A percentile compares a stretch with the other conserved stretches of the same genome.
These are phyloP conservation scores for Phytophthora cryptogea DNA, from an alignment of 352 stramenopile genomes.

Conservation along the genomic window DNA sequence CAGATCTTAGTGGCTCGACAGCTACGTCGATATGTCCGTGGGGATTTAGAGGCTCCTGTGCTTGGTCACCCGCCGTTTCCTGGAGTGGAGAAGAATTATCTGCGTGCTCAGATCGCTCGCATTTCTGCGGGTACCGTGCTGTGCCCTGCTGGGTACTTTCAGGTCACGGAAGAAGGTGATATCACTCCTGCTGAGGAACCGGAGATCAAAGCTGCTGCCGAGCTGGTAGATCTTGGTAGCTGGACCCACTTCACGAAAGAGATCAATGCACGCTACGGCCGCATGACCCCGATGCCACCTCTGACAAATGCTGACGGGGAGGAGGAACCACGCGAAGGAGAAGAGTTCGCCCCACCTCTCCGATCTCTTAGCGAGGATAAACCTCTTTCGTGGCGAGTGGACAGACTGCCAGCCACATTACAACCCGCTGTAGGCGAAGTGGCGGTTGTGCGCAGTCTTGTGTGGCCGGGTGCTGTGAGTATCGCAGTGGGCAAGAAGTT, in stretches of 20 bases:
- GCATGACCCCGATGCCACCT: conserved; percentile 67
- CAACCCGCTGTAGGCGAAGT: conserved; percentile 64
- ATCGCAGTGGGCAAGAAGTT: conserved; percentile 88
- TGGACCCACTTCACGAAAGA: conserved; percentile 92
- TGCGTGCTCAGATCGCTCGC: conserved; percentile 90
- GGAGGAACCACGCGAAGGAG: conserved; percentile 65
- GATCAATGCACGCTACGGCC: conserved; percentile 84
- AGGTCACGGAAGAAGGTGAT: conserved; percentile 72
- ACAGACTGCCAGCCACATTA: conserved; percentile 68
- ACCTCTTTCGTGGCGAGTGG: conserved; percentile 71
- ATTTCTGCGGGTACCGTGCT: conserved; percentile 85
- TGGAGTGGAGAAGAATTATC: conserved; percentile 82
- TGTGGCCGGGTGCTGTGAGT: conserved; percentile 88
- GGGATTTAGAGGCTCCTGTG: conserved; percentile 82
- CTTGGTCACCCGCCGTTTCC: conserved; percentile 89
- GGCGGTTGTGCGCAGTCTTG: conserved; percentile 71
- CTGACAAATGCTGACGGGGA: conserved; percentile 78
- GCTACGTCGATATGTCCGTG: conserved; percentile 79
- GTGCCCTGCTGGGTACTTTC: conserved; percentile 87
- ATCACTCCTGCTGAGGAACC: conserved; percentile 70
- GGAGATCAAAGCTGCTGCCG: conserved; percentile 70
- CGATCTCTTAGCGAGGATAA: conserved; percentile 70
- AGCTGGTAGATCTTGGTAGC: conserved; percentile 69
- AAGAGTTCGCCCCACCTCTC: conserved; percentile 66
- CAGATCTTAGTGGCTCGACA: conserved; percentile 84